Evolutionary conservation across 805 yeast genomes (phyloP).

Genomic region (Pichia nakasei): DNA sequence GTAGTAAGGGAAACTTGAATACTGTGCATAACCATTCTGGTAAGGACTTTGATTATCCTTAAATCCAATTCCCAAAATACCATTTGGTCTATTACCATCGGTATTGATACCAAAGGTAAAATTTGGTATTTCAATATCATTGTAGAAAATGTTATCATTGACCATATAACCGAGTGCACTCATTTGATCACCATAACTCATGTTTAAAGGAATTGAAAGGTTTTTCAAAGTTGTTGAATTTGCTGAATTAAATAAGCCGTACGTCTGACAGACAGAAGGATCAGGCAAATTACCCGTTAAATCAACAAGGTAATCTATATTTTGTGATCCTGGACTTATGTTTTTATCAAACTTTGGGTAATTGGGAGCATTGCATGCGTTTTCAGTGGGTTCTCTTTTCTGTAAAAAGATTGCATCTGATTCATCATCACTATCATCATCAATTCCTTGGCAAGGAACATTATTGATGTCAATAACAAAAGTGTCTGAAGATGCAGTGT

Average conservation of each 20-base stretch:
- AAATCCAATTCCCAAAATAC: slow-evolving; percentile 66
- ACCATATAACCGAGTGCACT: slow-evolving; percentile 42
- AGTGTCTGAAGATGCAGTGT: slow-evolving; percentile 62
- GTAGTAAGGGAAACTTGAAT: slow-evolving; percentile 54
- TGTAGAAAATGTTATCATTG: slow-evolving; percentile 44
- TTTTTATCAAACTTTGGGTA: background rate
- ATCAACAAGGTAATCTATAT: background rate
- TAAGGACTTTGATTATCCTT: slow-evolving; percentile 54
- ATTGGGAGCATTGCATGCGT: background rate
- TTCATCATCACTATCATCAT: background rate
- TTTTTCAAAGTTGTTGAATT: slow-evolving; percentile 27
- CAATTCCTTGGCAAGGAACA: background rate
- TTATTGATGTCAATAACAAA: slow-evolving; percentile 38
- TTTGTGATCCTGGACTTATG: background rate
- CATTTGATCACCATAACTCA: slow-evolving; percentile 35
- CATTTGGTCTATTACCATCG: slow-evolving; percentile 43
- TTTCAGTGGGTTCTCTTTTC: background rate
- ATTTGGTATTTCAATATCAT: slow-evolving; percentile 34
- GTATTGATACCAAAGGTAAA: slow-evolving; percentile 65
- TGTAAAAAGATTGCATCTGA: background rate
- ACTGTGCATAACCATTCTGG: slow-evolving; percentile 18
- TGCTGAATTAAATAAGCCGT: slow-evolving; percentile 34
- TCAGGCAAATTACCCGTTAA: background rate
- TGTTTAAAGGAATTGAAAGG: slow-evolving; percentile 28
- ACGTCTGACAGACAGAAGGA: slow-evolving; percentile 24